Percentiles rank a stretch among this genome's conserved stretches.
Conservation (phyloP, 164 flowering plant species). For the Vitis riparia region DNA sequence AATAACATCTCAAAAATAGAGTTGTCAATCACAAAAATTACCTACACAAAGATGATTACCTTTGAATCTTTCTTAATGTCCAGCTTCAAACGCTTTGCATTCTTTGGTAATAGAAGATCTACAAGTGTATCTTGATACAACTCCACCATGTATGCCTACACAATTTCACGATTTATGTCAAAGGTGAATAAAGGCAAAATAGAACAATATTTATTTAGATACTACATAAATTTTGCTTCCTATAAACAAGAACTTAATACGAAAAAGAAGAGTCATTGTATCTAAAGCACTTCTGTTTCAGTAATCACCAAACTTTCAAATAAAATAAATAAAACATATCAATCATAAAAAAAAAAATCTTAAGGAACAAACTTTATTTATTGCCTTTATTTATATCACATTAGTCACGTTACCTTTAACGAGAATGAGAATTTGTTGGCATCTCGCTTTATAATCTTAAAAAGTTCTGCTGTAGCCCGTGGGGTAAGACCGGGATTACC, state of each 20-base stretch:
- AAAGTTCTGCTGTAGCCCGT: conserved; percentile 81
- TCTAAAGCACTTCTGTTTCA: no score
- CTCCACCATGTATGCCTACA: conserved; percentile 94
- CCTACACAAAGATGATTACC: conserved; percentile 34
- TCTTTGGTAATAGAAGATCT: conserved; percentile 82
- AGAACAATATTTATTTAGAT: neutral
- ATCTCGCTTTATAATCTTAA: conserved; percentile 77
- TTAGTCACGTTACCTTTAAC: conserved; percentile 57
- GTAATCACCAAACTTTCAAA: no score
- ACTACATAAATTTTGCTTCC: no score
- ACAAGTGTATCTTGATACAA: conserved; percentile 92
- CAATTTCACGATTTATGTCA: conserved; percentile 1
- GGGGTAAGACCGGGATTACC: conserved; percentile 89
- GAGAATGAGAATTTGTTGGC: conserved; percentile 80
- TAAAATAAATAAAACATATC: no score
- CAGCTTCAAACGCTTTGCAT: conserved; percentile 63
- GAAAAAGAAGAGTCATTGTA: neutral
- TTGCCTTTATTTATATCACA: neutral
- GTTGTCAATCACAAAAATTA: neutral
- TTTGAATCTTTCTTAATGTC: conserved; percentile 96
- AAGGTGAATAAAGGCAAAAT: no score
- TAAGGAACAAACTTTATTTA: no score
- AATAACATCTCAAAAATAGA: neutral
- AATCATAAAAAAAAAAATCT: no score
- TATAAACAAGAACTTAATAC: neutral